Evolutionary conservation across 179 eudicot genomes (phyloP).

Genomic region (Heliamphora pulchella): DNA sequence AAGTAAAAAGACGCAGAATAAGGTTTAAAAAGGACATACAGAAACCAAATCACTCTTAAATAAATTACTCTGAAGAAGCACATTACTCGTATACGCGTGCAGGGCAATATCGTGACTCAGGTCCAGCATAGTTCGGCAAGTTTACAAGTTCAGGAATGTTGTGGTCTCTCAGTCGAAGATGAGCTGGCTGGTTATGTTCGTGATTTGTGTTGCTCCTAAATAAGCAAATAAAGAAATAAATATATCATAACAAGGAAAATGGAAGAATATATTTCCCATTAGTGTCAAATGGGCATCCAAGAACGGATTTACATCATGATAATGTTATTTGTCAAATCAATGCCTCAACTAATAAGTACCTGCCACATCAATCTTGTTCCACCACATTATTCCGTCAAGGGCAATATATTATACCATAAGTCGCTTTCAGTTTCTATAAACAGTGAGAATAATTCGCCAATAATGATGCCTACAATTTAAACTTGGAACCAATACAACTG

Average conservation of each 20-base stretch:
- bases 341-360: not conserved
- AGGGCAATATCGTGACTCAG: conserved; percentile 91
- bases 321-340: not conserved
- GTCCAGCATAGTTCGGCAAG: conserved; percentile 73
- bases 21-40: conserved; percentile 7
- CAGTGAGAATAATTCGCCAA: not conserved
- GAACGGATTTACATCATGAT: not conserved
- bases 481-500: not conserved
- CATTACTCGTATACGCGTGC: conserved; percentile 96
- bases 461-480: not conserved
- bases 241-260: not conserved
- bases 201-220: conserved; percentile 96
- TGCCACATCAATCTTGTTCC: not conserved
- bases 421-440: not conserved
- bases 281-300: not conserved
- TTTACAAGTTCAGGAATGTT: conserved; percentile 57
- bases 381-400: not conserved
- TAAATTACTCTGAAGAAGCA: conserved; percentile 7
- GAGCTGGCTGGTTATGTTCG: conserved; percentile 94
- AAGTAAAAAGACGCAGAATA: conserved; percentile 11
- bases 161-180: conserved; percentile 79
- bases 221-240: conserved; percentile 13
- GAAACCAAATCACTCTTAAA: not conserved
- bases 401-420: not conserved
- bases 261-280: conserved; percentile 1